phyloP scores from a whole-genome alignment of 495 filamentous ascomycete genomes.

The Hamigera avellanea region DNA sequence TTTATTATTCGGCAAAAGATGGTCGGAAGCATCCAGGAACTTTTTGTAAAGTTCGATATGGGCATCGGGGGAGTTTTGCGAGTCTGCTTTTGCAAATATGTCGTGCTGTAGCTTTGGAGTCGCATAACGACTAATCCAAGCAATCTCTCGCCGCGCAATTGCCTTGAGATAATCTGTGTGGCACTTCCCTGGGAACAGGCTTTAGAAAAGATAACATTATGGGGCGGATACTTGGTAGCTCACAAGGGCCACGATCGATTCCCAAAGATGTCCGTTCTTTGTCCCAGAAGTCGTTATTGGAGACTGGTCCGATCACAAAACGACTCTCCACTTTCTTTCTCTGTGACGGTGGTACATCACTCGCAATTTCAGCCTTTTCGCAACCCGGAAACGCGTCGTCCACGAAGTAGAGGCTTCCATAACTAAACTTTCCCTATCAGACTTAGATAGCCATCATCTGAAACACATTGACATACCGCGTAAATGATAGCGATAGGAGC shows the following conservation, averaged over 20 bases:
- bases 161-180: conserved; percentile 12
- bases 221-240: conserved; percentile 1
- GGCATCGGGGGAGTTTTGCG: conserved; percentile 10
- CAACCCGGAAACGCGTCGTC: conserved; percentile 8
- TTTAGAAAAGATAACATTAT: conserved; percentile 2
- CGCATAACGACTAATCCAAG: conserved; percentile 15
- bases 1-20: conserved; percentile 13
- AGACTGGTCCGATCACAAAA: conserved; percentile 23
- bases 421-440: conserved; percentile 6
- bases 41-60: conserved; percentile 11
- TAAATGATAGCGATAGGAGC: conserved; percentile 14
- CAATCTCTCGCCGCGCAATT: conserved; percentile 14
- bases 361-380: conserved; percentile 1
- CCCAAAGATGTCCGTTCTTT: conserved; percentile 14
- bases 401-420: conserved; percentile 18
- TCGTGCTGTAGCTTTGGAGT: conserved; percentile 7
- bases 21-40: conserved; percentile 15
- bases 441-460: not conserved
- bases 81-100: conserved; percentile 5
- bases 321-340: conserved; percentile 6
- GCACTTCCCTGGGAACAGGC: conserved; percentile 10
- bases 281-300: conserved; percentile 14
- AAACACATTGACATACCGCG: conserved; percentile 6
- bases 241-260: conserved; percentile 23
- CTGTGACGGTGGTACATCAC: conserved; percentile 7